phyloP scores from a whole-genome alignment of 495 filamentous ascomycete genomes.

The Tuber calosporum region DNA sequence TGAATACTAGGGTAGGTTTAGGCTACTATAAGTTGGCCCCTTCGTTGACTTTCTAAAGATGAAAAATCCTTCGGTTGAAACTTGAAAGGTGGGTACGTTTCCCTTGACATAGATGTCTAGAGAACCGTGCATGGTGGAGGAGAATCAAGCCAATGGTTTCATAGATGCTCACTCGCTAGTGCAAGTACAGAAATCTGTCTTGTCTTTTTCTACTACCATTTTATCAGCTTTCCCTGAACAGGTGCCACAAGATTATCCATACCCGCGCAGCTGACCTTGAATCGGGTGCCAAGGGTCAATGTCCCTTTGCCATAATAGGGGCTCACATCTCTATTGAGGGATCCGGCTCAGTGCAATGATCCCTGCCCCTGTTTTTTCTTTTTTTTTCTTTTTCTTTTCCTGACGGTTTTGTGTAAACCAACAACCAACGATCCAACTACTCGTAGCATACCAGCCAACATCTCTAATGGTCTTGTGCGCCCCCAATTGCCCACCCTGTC shows the following conservation, averaged over 20 bases:
- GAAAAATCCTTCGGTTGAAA: not conserved
- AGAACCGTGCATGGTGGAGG: not conserved
- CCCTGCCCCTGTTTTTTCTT: not conserved
- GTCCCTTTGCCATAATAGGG: not conserved
- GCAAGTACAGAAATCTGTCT: not conserved
- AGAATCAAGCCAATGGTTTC: not conserved
- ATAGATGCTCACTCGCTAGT: not conserved
- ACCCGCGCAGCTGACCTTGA: not conserved
- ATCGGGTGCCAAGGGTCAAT: not conserved
- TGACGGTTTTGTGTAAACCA: not conserved
- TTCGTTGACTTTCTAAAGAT: not conserved
- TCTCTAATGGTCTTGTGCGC: not conserved
- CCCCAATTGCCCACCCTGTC: not conserved
- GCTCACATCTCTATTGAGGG: not conserved
- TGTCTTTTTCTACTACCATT: no score
- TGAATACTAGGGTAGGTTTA: no score
- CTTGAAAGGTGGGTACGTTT: not conserved
- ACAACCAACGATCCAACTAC: not conserved
- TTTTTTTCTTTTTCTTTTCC: not conserved
- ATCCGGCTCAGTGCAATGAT: not conserved
- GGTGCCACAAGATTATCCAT: not conserved
- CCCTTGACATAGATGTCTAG: not conserved
- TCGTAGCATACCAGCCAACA: not conserved
- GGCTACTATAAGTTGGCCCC: not conserved
- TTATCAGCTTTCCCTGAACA: not conserved